Conservation (phyloP, 345 rosid genomes). For the Eucalyptus dawsonii region DNA sequence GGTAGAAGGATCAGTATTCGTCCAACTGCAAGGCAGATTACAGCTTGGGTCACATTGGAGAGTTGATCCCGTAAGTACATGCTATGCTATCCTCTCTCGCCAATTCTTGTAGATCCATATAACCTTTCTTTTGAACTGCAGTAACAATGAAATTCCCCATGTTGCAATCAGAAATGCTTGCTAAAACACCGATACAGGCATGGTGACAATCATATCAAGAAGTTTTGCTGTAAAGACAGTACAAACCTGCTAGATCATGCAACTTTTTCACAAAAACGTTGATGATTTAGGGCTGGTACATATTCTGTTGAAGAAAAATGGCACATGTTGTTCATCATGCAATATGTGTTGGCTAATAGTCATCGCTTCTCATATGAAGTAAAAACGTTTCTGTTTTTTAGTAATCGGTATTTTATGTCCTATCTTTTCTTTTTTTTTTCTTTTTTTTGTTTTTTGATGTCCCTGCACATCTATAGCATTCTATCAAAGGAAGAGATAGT, state of each 20-base stretch:
- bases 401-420: too few species aligned
- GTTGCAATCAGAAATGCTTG: neutral
- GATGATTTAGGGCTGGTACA: conserved; percentile 29
- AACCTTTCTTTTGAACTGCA: conserved; percentile 76
- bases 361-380: too few species aligned
- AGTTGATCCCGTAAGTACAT: conserved; percentile 52
- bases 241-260: conserved; percentile 64
- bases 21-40: conserved; percentile 62
- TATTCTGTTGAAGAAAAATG: conserved; percentile 13
- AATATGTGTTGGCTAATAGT: too few species aligned
- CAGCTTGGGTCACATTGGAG: conserved; percentile 56
- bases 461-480: too few species aligned
- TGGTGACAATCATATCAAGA: neutral
- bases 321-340: too few species aligned
- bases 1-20: conserved; percentile 53
- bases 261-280: conserved; percentile 60
- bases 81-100: conserved; percentile 9
- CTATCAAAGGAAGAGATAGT: too few species aligned
- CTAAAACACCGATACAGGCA: neutral
- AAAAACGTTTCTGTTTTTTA: too few species aligned
- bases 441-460: too few species aligned
- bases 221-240: neutral
- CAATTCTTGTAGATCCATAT: conserved; percentile 49
- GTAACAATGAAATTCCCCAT: neutral
- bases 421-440: too few species aligned